Evolutionary conservation across 2,329 filamentous ascomycete species (phyloP).

Genomic region (Alternaria brassicicola): DNA sequence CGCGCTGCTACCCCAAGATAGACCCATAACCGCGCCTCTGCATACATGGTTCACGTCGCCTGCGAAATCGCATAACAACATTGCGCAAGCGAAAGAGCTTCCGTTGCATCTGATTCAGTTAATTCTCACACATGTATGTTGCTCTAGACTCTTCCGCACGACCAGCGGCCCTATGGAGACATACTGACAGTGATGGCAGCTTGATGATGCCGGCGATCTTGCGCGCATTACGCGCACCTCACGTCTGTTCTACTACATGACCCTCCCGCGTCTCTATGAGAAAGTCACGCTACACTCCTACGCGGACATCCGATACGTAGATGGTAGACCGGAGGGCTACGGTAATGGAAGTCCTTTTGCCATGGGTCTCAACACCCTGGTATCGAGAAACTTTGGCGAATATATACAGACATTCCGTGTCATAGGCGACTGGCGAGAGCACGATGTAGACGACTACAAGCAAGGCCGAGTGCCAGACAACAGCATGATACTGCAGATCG

Average conservation of each 20-base stretch:
- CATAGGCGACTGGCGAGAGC: slow-evolving; percentile 63
- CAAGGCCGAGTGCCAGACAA: slow-evolving; percentile 67
- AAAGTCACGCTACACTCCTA: slow-evolving; percentile 63
- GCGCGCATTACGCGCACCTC: slow-evolving; percentile 65
- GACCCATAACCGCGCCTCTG: slow-evolving; percentile 38
- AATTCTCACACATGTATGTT: slow-evolving; percentile 61
- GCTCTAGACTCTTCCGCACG: neutral
- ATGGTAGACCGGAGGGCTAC: slow-evolving; percentile 64
- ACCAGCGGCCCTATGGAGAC: slow-evolving; percentile 20
- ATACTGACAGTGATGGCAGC: slow-evolving; percentile 44
- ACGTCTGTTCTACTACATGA: slow-evolving; percentile 68
- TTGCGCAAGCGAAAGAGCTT: slow-evolving; percentile 49
- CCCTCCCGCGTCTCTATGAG: slow-evolving; percentile 65
- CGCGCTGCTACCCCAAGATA: slow-evolving; percentile 7
- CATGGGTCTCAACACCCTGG: slow-evolving; percentile 67
- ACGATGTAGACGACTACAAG: slow-evolving; percentile 63
- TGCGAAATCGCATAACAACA: slow-evolving; percentile 37
- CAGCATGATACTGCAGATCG: slow-evolving; percentile 67
- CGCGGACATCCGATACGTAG: slow-evolving; percentile 62
- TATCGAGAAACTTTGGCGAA: slow-evolving; percentile 60
- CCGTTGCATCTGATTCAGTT: slow-evolving; percentile 65
- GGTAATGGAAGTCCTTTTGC: slow-evolving; percentile 68
- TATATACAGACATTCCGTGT: slow-evolving; percentile 61
- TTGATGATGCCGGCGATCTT: slow-evolving; percentile 64
- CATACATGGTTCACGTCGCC: slow-evolving; percentile 44